A percentile compares a stretch with the other conserved stretches of the same genome.
Conservation (phyloP, 768 basidiomycete species). For the Tulasnella sp. region DNA sequence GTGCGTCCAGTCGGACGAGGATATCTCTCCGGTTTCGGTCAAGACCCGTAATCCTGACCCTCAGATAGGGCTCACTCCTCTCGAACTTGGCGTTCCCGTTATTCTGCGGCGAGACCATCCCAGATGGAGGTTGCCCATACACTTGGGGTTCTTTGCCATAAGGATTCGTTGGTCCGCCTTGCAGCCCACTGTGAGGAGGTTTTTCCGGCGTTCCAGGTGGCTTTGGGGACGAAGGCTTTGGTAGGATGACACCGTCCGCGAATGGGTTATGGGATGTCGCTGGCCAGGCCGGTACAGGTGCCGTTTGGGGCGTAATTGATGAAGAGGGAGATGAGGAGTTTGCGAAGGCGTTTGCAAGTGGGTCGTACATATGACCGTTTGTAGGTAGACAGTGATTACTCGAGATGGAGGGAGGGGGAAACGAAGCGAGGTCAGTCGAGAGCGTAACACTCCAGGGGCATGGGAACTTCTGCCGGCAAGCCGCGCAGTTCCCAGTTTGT, state of each 20-base stretch:
- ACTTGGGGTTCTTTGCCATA: constrained; percentile 79
- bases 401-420: neutral
- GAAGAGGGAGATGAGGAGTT: constrained; percentile 3
- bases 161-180: constrained; percentile 37
- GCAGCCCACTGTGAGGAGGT: neutral
- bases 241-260: constrained; percentile 13
- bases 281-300: constrained; percentile 2
- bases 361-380: constrained; percentile 5
- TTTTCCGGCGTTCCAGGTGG: constrained; percentile 14
- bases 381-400: neutral
- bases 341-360: neutral
- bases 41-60: constrained; percentile 81
- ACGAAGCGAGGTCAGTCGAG: neutral
- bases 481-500: neutral
- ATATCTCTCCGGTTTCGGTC: constrained; percentile 95
- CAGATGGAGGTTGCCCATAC: constrained; percentile 77
- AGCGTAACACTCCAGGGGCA: neutral
- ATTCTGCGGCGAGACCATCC: constrained; percentile 68
- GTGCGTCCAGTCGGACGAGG: constrained; percentile 88
- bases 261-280: constrained; percentile 17
- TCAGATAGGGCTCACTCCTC: constrained; percentile 72
- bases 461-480: neutral
- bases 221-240: constrained; percentile 14
- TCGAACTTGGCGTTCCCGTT: constrained; percentile 56
- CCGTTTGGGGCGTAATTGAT: neutral